Percentiles rank a stretch among this genome's conserved stretches.
Conservation (phyloP, 2,329 filamentous ascomycete genomes). For the Calonectria pseudoturangicola region DNA sequence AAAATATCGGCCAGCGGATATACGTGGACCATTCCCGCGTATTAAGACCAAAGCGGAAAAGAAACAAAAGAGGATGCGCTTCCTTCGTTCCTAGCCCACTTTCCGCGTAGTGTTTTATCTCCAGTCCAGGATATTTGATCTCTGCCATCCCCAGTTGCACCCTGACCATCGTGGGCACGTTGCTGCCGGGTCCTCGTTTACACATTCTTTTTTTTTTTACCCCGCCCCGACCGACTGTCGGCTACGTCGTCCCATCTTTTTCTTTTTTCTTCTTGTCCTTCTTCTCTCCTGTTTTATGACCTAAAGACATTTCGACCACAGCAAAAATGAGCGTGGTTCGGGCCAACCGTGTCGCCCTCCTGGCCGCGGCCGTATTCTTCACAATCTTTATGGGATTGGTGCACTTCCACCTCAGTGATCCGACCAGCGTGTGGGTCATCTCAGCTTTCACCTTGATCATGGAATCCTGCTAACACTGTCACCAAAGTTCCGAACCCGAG, state of each 20-base stretch:
- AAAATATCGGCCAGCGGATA: neutral
- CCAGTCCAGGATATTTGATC: neutral
- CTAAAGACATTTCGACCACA: constrained; percentile 4
- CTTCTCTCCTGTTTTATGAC: constrained; percentile 24
- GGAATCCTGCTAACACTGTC: too few relatives aligned
- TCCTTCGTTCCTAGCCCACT: neutral
- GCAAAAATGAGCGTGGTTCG: constrained; percentile 36
- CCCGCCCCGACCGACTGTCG: neutral
- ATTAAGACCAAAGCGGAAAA: neutral
- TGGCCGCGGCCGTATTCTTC: constrained; percentile 38
- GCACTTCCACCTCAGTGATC: constrained; percentile 27
- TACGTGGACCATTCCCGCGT: constrained; percentile 2
- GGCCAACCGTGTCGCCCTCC: constrained; percentile 36
- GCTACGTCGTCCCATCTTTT: neutral
- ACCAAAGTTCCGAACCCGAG: too few relatives aligned
- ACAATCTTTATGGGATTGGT: constrained; percentile 39
- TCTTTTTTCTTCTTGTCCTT: neutral
- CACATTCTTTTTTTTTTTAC: neutral
- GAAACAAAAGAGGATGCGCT: neutral
- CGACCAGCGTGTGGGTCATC: neutral
- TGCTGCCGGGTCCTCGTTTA: neutral
- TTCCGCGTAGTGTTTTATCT: neutral
- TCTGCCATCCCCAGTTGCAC: neutral
- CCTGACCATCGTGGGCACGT: neutral
- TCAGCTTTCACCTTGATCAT: neutral